Conservation (phyloP, 495 filamentous ascomycete genomes). For the Darksidea phi region DNA sequence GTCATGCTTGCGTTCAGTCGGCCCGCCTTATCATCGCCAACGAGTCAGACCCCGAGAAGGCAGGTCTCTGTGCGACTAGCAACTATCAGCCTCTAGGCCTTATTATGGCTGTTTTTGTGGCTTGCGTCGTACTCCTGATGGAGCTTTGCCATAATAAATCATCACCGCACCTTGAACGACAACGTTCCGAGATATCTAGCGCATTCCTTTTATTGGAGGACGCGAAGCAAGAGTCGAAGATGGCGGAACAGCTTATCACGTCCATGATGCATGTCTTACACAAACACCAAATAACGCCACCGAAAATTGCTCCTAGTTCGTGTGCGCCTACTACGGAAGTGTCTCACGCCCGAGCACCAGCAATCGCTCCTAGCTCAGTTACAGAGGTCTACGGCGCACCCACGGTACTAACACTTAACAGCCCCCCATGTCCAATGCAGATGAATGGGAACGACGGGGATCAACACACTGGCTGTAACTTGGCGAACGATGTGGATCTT, state of each 20-base stretch:
- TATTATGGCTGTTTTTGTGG: slow-evolving; percentile 51
- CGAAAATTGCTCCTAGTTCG: neutral
- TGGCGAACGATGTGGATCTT: slow-evolving; percentile 5
- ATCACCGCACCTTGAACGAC: slow-evolving; percentile 40
- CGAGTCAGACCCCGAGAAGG: slow-evolving; percentile 33
- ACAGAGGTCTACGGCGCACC: neutral
- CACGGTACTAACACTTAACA: neutral
- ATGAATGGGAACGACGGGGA: neutral
- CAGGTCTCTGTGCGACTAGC: neutral
- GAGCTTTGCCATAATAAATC: slow-evolving; percentile 48
- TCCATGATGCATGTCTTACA: slow-evolving; percentile 41
- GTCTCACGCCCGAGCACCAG: neutral
- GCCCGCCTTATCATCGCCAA: slow-evolving; percentile 42
- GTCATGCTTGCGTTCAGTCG: slow-evolving; percentile 43
- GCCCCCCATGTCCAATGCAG: neutral
- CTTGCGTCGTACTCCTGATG: slow-evolving; percentile 49
- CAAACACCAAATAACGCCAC: slow-evolving; percentile 37
- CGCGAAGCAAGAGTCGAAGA: slow-evolving; percentile 42
- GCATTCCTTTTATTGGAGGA: slow-evolving; percentile 50
- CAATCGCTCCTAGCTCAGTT: neutral
- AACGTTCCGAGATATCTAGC: slow-evolving; percentile 46
- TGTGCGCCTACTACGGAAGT: neutral
- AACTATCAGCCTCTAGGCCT: slow-evolving; percentile 39
- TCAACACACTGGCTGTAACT: neutral
- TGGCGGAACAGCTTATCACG: slow-evolving; percentile 42